Base-by-base conservation (phyloP, 2,329 filamentous ascomycete genomes). In the Paracoccidioides brasiliensis region DNA sequence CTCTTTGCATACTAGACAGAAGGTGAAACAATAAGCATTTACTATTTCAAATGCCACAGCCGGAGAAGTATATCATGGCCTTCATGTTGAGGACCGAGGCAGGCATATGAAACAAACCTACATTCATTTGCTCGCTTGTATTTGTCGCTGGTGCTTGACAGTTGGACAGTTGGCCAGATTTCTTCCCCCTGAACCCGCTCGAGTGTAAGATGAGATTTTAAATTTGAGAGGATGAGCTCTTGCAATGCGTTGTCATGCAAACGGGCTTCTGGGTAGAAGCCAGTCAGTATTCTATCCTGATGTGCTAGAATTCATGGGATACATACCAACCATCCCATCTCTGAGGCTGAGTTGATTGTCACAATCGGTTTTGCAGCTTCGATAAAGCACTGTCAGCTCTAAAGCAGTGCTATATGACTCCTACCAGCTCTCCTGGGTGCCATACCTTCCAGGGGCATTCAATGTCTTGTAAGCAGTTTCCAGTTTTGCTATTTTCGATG, bases 1-100 rank as follows among this genome's bases (percentile, higher is more conserved):
- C 4, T 63, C 57, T 55, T 58, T 62, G 56, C 63, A 64, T 14
- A 64, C 63, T 64, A 51, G 30, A 0, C 32, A 14, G 8, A 4
- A 33, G n/a, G 28, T 28, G 22, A 8, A 40, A 1, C 22, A n/a
- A 8, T n/a, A 12, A 0, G 33, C 7, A 38, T 41, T 35, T 41
- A 14, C 15, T 5, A 44, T 41, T 10, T 41, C 15, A 3, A 3
- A 8, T 15, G 22, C 10, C 28, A 15, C 42, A 15, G 3, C 42
- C 42, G 22, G 7, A n/a, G 30, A 35, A 35, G 35, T 12, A 37
- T 49, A 45, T 30, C 28, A 0, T 45, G 9, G 43, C 9, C 22
- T 45, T 28, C 22, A 45, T 30, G 12, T 12, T n/a, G 8, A 33
- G 30, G 44, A n/a, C 5, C 4, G 3, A 52, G 5, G 28, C 9